Conservation (phyloP, 306 rosid species). For the Vicia faba region DNA sequence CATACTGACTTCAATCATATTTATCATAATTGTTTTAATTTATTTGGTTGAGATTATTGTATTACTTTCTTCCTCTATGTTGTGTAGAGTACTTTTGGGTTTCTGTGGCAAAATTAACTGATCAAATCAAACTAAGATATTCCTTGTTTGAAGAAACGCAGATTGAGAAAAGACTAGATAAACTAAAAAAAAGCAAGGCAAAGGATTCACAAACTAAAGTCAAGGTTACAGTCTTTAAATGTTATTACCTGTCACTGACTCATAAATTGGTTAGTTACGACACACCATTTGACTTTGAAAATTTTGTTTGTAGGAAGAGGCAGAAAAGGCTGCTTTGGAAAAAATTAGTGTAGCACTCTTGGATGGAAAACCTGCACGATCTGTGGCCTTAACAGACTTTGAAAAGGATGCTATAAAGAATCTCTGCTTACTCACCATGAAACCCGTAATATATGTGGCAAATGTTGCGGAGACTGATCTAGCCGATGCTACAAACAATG, state of each 20-base stretch:
- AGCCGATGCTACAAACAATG: conserved; percentile 68
- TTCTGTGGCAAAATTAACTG: conserved; percentile 44
- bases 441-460: conserved; percentile 84
- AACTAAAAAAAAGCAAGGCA: conserved; percentile 86
- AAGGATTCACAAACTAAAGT: conserved; percentile 78
- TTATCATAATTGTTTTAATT: conserved; percentile 27
- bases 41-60: conserved; percentile 7
- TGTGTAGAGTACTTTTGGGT: conserved; percentile 14
- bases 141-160: conserved; percentile 67
- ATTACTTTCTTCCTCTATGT: conserved; percentile 25
- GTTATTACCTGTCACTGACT: conserved; percentile 1
- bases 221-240: conserved; percentile 58
- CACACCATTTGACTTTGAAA: conserved; percentile 21
- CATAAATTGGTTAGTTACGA: conserved; percentile 12
- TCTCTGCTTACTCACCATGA: conserved; percentile 91
- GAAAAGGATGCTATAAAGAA: conserved; percentile 81
- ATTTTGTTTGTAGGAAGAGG: conserved; percentile 73
- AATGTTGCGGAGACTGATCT: conserved; percentile 94
- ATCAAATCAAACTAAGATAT: conserved; percentile 58
- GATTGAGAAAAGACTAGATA: conserved; percentile 95
- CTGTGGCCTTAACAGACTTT: conserved; percentile 75
- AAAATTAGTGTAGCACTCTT: conserved; percentile 72
- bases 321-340: conserved; percentile 83
- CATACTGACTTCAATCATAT: conserved; percentile 13
- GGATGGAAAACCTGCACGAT: conserved; percentile 97